Conservation (phyloP, 129 eudicot species). For the Flaveria sonorensis region DNA sequence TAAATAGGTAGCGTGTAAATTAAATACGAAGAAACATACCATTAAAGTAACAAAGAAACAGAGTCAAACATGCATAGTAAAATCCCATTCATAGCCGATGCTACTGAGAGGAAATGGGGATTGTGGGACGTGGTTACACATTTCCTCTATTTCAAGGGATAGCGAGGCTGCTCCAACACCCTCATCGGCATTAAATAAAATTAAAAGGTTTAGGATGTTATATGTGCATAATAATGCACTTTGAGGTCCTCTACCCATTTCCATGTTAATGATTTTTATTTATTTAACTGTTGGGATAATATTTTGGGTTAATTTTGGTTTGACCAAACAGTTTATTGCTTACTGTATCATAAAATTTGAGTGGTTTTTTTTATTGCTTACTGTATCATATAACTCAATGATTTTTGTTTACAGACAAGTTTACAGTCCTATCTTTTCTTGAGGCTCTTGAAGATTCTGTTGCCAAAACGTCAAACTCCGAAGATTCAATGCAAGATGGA, state of each 20-base stretch:
- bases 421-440: constrained; percentile 88
- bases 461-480: constrained; percentile 37
- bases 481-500: constrained; percentile 40
- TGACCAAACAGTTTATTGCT: not conserved
- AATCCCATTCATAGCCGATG: too few relatives aligned
- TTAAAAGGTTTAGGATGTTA: not conserved
- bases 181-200: not conserved
- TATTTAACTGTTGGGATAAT: not conserved
- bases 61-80: too few relatives aligned
- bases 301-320: not conserved
- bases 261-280: not conserved
- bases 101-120: too few relatives aligned
- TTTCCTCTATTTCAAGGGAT: too few relatives aligned
- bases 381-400: not conserved
- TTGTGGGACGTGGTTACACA: too few relatives aligned
- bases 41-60: not conserved
- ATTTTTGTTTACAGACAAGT: constrained; percentile 59
- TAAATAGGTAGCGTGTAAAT: not conserved
- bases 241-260: not conserved
- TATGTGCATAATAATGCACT: not conserved
- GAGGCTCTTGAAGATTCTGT: constrained; percentile 99
- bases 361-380: not conserved
- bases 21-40: not conserved
- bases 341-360: not conserved
- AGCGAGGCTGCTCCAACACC: too few relatives aligned